Evolutionary conservation across 2,329 filamentous ascomycete genomes (phyloP), one percentile per base, ranked within the genome.

Genomic region (Coniella vitis): DNA sequence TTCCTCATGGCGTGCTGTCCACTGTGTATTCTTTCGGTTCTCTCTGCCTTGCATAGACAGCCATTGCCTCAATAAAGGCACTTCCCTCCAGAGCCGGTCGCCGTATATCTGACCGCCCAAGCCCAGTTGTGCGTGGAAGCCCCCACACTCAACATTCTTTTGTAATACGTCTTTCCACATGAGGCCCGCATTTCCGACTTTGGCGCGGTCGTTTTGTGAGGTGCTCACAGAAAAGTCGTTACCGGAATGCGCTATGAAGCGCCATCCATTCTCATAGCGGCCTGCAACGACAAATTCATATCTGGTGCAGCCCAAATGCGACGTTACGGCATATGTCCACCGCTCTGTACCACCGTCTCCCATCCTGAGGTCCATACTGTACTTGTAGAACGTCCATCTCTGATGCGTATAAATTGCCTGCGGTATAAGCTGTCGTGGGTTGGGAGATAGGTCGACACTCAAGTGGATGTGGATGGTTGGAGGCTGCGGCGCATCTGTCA

Each of bases 121-220:
- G 13, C 91, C 93, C 7, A 98, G 74, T 62, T 98, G 93, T 7
- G 88, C 84, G 61, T 98, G 93, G 65, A 97, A 98, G 1, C 93
- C 93, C 48, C 90, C 90, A 58, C 90, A 95, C 59, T 98, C 93
- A 22, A 90, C 82, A 60, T 98, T 95, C 74, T 96, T 96, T 68
- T 96, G 90, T 62, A 98, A 76, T 22, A 98, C 90, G 60, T 98
- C 93, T 61, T 96, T 97, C 93, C 93, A 98, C 91, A 98, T 95
- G 62, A 93, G 87, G 0, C 90, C 88, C 1, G 94, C 79, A 1
- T 93, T 93, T 25, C 93, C 93, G 1, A 97, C 77, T 58, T 86
- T 87, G 29, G 84, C 81, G 38, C 91, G 80, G 58, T 98, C 93
- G 53, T 86, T 89, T 47, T 90, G 84, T 54, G 84, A 90, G 2